These are phyloP conservation scores for Thuidium tamariscinum DNA, from an alignment of 225 moss, liverwort and hornwort species.

Conservation along the genomic window DNA sequence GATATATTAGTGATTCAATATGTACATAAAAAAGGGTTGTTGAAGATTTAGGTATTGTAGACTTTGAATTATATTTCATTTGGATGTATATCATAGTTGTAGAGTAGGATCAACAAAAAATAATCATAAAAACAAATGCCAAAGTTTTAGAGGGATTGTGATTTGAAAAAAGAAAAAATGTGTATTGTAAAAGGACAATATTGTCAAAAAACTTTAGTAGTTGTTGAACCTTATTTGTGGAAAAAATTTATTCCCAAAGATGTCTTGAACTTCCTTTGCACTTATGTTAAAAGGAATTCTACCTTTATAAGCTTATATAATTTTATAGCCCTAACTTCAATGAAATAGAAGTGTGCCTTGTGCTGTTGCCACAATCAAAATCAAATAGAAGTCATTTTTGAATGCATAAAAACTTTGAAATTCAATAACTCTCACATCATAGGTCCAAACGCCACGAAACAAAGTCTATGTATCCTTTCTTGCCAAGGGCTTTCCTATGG, in stretches of 20 bases:
- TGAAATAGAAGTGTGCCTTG: no score
- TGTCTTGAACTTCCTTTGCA: rapidly evolving
- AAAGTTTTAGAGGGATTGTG: background rate
- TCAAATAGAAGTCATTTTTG: no score
- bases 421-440: no score
- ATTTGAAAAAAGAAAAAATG: background rate
- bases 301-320: background rate
- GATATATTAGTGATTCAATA: background rate
- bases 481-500: no score
- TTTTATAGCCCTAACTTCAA: background rate
- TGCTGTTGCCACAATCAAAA: no score
- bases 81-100: background rate
- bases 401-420: no score
- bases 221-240: rapidly evolving
- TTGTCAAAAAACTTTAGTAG: background rate
- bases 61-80: background rate
- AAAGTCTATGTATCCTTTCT: no score
- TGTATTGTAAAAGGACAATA: background rate
- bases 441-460: no score
- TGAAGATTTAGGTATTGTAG: no score
- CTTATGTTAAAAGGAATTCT: background rate
- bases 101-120: rapidly evolving
- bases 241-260: background rate
- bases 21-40: background rate
- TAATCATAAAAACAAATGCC: background rate